Percentiles rank a stretch among this genome's conserved stretches.
Conservation (phyloP, 768 basidiomycete species). For the Collybia nuda region DNA sequence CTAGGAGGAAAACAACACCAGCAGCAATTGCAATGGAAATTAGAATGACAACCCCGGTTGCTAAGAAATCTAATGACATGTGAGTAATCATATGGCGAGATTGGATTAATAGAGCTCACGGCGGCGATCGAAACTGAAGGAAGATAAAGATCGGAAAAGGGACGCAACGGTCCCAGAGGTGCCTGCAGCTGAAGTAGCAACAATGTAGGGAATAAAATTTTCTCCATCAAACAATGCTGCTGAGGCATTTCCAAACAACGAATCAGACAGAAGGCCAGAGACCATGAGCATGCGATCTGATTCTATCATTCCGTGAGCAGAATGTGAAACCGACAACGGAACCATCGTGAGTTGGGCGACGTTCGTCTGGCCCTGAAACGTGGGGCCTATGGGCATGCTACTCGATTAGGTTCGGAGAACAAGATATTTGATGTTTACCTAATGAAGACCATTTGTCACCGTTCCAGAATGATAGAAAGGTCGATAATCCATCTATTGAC, state of each 20-base stretch:
- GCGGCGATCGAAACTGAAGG: constrained; percentile 71
- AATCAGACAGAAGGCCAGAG: constrained; percentile 72
- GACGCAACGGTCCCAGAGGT: constrained; percentile 68
- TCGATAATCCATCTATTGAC: constrained; percentile 53
- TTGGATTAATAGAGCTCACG: constrained; percentile 44
- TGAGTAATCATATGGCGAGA: constrained; percentile 10
- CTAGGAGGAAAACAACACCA: constrained; percentile 87
- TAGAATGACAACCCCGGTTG: constrained; percentile 90
- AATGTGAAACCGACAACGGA: constrained; percentile 78
- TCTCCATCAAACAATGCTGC: constrained; percentile 87
- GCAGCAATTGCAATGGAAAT: constrained; percentile 97
- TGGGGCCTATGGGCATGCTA: constrained; percentile 41
- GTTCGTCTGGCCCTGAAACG: constrained; percentile 54
- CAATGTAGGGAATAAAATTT: constrained; percentile 78
- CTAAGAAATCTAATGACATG: constrained; percentile 70
- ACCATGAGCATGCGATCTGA: constrained; percentile 88
- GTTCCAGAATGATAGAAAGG: constrained; percentile 87
- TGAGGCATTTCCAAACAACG: constrained; percentile 76
- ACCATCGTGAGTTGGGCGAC: constrained; percentile 89
- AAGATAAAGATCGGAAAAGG: constrained; percentile 80
- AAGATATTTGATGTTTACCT: constrained; percentile 31
- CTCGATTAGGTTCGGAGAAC: neutral
- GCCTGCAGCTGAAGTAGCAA: constrained; percentile 65
- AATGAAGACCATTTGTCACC: constrained; percentile 73
- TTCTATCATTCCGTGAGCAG: constrained; percentile 69